Conservation (phyloP, 164 flowering plant genomes). For the Magnolia kwangsiensis region DNA sequence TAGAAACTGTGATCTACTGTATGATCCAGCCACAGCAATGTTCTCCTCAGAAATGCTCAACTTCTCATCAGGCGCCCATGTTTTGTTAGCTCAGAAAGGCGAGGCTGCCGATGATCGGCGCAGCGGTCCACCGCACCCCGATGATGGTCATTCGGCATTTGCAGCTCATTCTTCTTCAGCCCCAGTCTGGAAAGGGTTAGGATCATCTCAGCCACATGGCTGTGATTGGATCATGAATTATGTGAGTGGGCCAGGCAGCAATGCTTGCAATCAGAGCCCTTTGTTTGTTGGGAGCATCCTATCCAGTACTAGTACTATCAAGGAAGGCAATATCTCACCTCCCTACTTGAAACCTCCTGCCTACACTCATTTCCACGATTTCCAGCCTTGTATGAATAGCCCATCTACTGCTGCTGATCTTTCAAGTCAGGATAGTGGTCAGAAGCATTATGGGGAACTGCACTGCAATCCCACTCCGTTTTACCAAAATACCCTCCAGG, state of each 20-base stretch:
- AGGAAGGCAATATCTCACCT: slow-evolving; percentile 10
- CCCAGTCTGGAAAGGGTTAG: slow-evolving; percentile 35
- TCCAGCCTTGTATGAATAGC: slow-evolving; percentile 24
- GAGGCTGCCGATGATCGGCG: slow-evolving; percentile 7
- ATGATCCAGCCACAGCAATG: slow-evolving; percentile 22
- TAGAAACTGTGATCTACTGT: slow-evolving; percentile 19
- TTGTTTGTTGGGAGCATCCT: slow-evolving; percentile 22
- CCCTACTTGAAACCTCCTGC: slow-evolving; percentile 22
- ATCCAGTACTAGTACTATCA: slow-evolving; percentile 14
- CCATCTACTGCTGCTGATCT: slow-evolving; percentile 17
- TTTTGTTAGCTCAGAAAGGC: slow-evolving; percentile 18
- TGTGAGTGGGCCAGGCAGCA: slow-evolving; percentile 19
- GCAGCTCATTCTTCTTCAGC: slow-evolving; percentile 13
- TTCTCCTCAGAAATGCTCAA: slow-evolving; percentile 34
- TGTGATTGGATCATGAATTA: slow-evolving; percentile 36
- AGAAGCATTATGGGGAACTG: slow-evolving; percentile 22
- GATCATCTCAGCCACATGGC: slow-evolving; percentile 21
- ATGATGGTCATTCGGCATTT: neutral
- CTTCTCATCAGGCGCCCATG: slow-evolving; percentile 19
- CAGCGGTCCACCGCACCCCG: slow-evolving; percentile 9
- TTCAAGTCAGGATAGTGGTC: slow-evolving; percentile 29
- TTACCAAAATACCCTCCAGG: slow-evolving; percentile 34
- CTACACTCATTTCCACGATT: slow-evolving; percentile 27
- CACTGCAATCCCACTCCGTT: slow-evolving; percentile 19
- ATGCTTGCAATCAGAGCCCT: slow-evolving; percentile 21